phyloP scores from a whole-genome alignment of 129 eudicot species.

The Silybum marianum region DNA sequence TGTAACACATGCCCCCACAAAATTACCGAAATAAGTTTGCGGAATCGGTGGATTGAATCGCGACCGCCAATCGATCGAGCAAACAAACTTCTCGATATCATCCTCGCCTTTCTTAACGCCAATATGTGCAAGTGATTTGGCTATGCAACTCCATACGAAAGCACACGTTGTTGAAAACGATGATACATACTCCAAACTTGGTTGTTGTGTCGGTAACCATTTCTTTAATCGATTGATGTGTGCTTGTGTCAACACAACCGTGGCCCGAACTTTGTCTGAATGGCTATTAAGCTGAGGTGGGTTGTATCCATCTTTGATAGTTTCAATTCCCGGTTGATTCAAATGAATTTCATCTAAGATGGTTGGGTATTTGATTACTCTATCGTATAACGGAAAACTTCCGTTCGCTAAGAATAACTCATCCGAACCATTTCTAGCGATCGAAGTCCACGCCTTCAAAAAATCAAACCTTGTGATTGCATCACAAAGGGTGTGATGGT shows the following conservation, averaged over 20 bases:
- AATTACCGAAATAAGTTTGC: slow-evolving; percentile 38
- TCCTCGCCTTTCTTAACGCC: slow-evolving; percentile 12
- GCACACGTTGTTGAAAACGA: slow-evolving; percentile 41
- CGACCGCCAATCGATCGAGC: slow-evolving; percentile 26
- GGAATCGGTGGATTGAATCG: slow-evolving; percentile 30
- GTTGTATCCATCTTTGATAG: background rate
- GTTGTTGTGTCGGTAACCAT: slow-evolving; percentile 1
- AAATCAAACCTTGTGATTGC: slow-evolving; percentile 29
- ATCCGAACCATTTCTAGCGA: slow-evolving; percentile 16
- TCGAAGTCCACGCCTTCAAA: slow-evolving; percentile 36
- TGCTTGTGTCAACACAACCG: slow-evolving; percentile 27
- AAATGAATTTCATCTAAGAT: slow-evolving; percentile 9
- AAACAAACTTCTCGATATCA: slow-evolving; percentile 20
- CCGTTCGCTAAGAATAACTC: slow-evolving; percentile 6
- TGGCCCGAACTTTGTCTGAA: slow-evolving; percentile 42
- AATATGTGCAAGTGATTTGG: slow-evolving; percentile 4
- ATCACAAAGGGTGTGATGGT: slow-evolving; percentile 36
- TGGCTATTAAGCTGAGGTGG: slow-evolving; percentile 22
- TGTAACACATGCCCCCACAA: slow-evolving; percentile 4
- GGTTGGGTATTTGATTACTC: slow-evolving; percentile 29
- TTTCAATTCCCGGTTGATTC: slow-evolving; percentile 7
- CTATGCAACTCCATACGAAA: slow-evolving; percentile 42
- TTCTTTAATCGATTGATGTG: slow-evolving; percentile 34
- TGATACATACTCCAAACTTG: slow-evolving; percentile 31
- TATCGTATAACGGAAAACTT: slow-evolving; percentile 29